Base-by-base conservation (phyloP, 208 protist species). In the Crithidia fasciculata region DNA sequence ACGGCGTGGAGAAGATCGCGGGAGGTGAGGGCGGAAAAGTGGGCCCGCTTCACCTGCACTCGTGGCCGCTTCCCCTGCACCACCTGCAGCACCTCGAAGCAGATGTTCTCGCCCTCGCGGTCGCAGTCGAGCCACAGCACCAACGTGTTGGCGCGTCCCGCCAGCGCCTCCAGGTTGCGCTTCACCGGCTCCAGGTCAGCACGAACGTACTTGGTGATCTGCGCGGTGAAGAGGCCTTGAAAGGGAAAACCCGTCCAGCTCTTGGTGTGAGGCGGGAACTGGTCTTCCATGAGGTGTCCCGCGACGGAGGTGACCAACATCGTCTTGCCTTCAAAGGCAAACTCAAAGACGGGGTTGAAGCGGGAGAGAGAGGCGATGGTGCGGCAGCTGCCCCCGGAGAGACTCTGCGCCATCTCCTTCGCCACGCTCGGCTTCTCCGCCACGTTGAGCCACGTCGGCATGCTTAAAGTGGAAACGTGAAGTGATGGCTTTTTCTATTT, bases 51-150 rank as follows among this genome's bases (percentile, higher is more conserved):
- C 36, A 89, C 77, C 36, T 78, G 49, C 67, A 95, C 74, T 8
- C 75, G 74, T 5, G 69, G 70, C 56, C 90, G 91, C 63, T 81
- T 81, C 2, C 49, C 56, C 53, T 78, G 74, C 19, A 86, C 89
- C 37, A 95, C 83, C 43, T 92, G 68, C 8, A 99, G 76, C 37
- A 99, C 96, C 85, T 99, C 98, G 76, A 99, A 99, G 76, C 95
- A 98, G 72, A 99, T 99, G 82, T 99, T 99, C 80, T 99, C 97
- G 5, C 98, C 98, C 69, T 99, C 98, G 7, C 97, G 82, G 74
- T 99, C 98, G 72, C 97, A 99, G 74, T 99, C 98, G 10, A 99
- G 89, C 91, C 95, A 98, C 55, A 99, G 83, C 16, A 98, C 87
- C n/a, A 99, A 82, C 60, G 85, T 76, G 61, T 88, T 73, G 36